These are phyloP conservation scores for Fusarium duplospermum DNA, from an alignment of 2,329 filamentous ascomycete species.

Conservation along the genomic window DNA sequence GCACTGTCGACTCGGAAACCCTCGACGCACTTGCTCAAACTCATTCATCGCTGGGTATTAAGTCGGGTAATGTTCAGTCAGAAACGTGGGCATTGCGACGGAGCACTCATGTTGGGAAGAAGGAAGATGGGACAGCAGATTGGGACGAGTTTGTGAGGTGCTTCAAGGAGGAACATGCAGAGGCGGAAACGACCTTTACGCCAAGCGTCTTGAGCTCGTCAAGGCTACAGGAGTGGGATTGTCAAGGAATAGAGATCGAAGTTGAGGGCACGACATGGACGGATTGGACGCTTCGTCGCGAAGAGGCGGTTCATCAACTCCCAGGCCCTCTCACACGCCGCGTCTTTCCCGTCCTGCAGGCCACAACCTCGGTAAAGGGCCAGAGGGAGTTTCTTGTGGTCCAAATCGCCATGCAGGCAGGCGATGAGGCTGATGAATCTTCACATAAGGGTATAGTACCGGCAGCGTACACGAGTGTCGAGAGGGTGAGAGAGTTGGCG, in stretches of 20 bases:
- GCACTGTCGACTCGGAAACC: slow-evolving; percentile 58
- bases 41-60: slow-evolving; percentile 45
- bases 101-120: slow-evolving; percentile 68
- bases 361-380: slow-evolving; percentile 61
- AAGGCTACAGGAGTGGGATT: slow-evolving; percentile 59
- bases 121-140: slow-evolving; percentile 63
- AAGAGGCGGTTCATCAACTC: slow-evolving; percentile 75
- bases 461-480: slow-evolving; percentile 74
- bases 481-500: slow-evolving; percentile 64
- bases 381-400: slow-evolving; percentile 65
- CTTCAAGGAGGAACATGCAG: slow-evolving; percentile 64
- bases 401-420: slow-evolving; percentile 61
- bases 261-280: slow-evolving; percentile 57
- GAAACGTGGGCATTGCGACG: slow-evolving; percentile 75
- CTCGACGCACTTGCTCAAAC: slow-evolving; percentile 54
- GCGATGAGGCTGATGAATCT: slow-evolving; percentile 49
- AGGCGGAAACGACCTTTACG: slow-evolving; percentile 55
- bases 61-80: slow-evolving; percentile 31
- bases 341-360: slow-evolving; percentile 74
- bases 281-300: slow-evolving; percentile 62
- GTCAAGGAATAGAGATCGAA: slow-evolving; percentile 52
- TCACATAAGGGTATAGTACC: slow-evolving; percentile 61
- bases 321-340: slow-evolving; percentile 70
- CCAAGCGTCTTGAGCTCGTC: slow-evolving; percentile 51
- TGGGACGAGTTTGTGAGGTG: slow-evolving; percentile 73